A percentile compares a stretch with the other conserved stretches of the same genome.
Conservation (phyloP, 2,329 filamentous ascomycete species). For the Neonectria magnoliae region DNA sequence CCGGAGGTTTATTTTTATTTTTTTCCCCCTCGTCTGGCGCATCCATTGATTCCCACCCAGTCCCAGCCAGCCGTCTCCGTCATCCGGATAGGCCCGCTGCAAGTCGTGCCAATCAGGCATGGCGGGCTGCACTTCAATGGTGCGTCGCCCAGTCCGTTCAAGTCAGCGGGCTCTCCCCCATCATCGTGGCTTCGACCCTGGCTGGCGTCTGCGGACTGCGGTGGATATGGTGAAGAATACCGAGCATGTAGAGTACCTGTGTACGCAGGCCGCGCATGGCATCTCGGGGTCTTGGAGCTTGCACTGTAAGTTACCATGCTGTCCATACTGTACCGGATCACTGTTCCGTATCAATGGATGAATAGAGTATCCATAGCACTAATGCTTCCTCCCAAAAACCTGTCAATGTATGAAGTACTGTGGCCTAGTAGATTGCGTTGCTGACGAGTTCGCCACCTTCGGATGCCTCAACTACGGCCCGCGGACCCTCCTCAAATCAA, state of each 20-base stretch:
- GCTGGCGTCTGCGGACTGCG: neutral
- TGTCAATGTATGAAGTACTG: neutral
- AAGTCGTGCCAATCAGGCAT: constrained; percentile 42
- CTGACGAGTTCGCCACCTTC: constrained; percentile 13
- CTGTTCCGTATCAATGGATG: too few relatives aligned
- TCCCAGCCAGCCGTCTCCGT: constrained; percentile 24
- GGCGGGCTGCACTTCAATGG: constrained; percentile 24
- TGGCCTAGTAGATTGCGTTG: constrained; percentile 2
- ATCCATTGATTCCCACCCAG: neutral
- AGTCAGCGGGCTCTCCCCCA: constrained; percentile 17
- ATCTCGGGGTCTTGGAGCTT: neutral
- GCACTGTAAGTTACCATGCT: neutral
- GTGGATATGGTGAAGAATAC: constrained; percentile 9
- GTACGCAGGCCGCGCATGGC: neutral
- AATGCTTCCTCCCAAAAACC: constrained; percentile 7
- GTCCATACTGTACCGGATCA: neutral
- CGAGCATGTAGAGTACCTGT: constrained; percentile 4
- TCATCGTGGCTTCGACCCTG: neutral
- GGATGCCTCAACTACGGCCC: neutral
- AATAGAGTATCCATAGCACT: too few relatives aligned
- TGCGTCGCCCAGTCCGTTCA: constrained; percentile 8
- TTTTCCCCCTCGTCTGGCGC: constrained; percentile 5
- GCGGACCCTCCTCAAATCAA: neutral
- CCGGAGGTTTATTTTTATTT: neutral
- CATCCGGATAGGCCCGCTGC: constrained; percentile 44